phyloP scores from a whole-genome alignment of 179 eudicot genomes.

The Carnegiea gigantea region DNA sequence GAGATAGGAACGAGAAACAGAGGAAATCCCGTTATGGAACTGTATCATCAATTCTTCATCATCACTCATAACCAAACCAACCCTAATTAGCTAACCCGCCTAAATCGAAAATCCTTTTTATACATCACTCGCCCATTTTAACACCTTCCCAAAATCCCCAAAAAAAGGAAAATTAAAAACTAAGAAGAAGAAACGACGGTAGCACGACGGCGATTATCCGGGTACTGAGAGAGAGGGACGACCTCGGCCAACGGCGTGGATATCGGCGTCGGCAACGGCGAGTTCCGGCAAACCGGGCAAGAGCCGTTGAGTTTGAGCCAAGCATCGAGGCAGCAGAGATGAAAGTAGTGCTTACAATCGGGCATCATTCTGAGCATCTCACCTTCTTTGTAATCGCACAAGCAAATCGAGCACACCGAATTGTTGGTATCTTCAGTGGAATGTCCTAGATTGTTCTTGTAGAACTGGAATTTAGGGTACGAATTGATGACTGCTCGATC shows the following conservation, averaged over 20 bases:
- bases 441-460: slow-evolving; percentile 19
- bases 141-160: neutral
- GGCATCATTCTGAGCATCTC: slow-evolving; percentile 89
- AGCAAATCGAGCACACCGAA: slow-evolving; percentile 59
- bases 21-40: neutral
- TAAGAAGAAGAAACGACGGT: slow-evolving; percentile 15
- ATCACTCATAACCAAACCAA: slow-evolving; percentile 1
- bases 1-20: too few species aligned
- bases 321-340: slow-evolving; percentile 69
- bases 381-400: slow-evolving; percentile 66
- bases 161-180: neutral
- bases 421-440: neutral
- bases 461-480: slow-evolving; percentile 61
- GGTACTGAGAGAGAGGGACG: slow-evolving; percentile 72
- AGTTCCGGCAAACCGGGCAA: slow-evolving; percentile 81
- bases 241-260: slow-evolving; percentile 85
- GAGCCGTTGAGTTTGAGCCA: slow-evolving; percentile 79
- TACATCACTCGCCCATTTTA: neutral
- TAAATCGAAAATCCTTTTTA: slow-evolving; percentile 6
- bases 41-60: neutral
- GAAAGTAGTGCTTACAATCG: slow-evolving; percentile 73
- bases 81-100: slow-evolving; percentile 5
- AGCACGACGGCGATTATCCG: slow-evolving; percentile 52
- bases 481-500: slow-evolving; percentile 65
- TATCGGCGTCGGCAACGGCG: slow-evolving; percentile 84